A percentile compares a stretch with the other conserved stretches of the same genome.
Evolutionary conservation across 768 basidiomycete species (phyloP).

Genomic region (Podaxis mareebaensis): DNA sequence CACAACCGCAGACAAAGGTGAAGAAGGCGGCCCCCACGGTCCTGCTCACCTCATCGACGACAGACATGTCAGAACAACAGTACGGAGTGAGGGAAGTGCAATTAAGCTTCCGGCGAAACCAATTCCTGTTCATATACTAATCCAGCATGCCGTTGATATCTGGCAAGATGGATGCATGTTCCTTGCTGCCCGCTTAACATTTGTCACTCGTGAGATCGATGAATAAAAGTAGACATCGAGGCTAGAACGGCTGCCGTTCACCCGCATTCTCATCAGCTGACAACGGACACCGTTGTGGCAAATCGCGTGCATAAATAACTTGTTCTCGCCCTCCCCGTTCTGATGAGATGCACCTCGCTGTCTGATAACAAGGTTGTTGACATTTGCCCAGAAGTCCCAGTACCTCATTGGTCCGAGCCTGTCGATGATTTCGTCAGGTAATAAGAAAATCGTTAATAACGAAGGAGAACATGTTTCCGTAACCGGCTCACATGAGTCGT

Average conservation of each 20-base stretch:
- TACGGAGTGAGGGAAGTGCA: neutral
- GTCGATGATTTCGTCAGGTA: too few relatives aligned
- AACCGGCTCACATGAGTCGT: neutral
- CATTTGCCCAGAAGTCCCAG: neutral
- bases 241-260: neutral
- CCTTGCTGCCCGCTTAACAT: neutral
- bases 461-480: neutral
- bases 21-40: conserved; percentile 14
- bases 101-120: neutral
- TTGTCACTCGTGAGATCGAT: conserved; percentile 13
- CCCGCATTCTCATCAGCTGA: neutral
- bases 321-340: neutral
- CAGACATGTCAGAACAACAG: neutral
- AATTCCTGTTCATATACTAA: conserved; percentile 4
- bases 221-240: neutral
- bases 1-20: conserved; percentile 14
- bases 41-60: neutral
- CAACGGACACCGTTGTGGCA: neutral
- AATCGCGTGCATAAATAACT: neutral
- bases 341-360: neutral
- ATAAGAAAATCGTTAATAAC: neutral
- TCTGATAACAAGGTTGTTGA: neutral
- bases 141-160: neutral
- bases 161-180: conserved; percentile 5
- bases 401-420: too few relatives aligned